A percentile compares a stretch with the other conserved stretches of the same genome.
Conservation (phyloP, 1,139 yeast genomes). For the Protomyces inouyei region DNA sequence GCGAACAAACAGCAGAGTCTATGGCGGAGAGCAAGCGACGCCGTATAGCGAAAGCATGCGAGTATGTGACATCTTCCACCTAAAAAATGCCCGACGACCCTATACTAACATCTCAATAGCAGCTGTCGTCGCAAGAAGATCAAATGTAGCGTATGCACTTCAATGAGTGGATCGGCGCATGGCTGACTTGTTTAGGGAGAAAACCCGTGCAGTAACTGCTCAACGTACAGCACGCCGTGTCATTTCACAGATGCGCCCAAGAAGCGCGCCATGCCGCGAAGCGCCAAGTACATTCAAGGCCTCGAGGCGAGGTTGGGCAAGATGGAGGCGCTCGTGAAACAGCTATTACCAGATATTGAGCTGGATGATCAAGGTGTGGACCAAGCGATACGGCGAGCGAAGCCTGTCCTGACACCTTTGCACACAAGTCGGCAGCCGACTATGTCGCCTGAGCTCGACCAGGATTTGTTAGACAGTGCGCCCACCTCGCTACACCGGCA, state of each 20-base stretch:
- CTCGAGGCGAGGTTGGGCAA: constrained; percentile 39
- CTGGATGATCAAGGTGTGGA: neutral
- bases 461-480: neutral
- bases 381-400: neutral
- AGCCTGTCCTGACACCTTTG: neutral
- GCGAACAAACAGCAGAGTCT: neutral
- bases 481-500: neutral
- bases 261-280: constrained; percentile 35
- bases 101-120: neutral
- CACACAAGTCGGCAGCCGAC: neutral
- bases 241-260: constrained; percentile 38
- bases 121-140: constrained; percentile 63
- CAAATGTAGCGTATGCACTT: constrained; percentile 59
- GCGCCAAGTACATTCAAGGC: constrained; percentile 35
- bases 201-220: constrained; percentile 30
- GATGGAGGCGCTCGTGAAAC: constrained; percentile 39
- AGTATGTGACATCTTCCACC: constrained; percentile 33
- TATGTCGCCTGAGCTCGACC: neutral
- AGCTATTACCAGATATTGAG: constrained; percentile 30
- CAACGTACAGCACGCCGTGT: constrained; percentile 33
- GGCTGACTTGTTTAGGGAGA: constrained; percentile 35
- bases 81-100: neutral
- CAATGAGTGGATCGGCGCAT: no score
- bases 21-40: constrained; percentile 36
- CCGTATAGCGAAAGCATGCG: constrained; percentile 49